Evolutionary conservation across 2,329 filamentous ascomycete genomes (phyloP).

Genomic region (Neonectria magnoliae): DNA sequence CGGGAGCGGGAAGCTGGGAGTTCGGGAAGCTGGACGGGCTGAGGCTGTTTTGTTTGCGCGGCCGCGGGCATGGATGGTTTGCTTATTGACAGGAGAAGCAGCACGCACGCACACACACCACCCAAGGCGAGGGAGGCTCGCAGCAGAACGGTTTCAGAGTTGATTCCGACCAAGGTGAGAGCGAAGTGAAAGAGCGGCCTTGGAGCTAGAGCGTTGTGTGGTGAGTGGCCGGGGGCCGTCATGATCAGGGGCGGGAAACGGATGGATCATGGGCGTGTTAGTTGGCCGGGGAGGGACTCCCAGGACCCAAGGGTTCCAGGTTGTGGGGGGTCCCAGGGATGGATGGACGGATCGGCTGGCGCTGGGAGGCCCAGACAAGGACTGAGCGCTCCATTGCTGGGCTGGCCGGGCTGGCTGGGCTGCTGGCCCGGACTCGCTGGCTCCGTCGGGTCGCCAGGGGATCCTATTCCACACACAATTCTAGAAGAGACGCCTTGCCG

Average conservation of each 20-base stretch:
- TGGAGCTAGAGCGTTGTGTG: background rate
- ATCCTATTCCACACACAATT: conserved; percentile 41
- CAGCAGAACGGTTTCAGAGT: background rate
- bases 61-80: background rate
- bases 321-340: conserved; percentile 40
- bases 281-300: background rate
- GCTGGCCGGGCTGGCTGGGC: too few species aligned
- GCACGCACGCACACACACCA: background rate
- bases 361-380: conserved; percentile 25
- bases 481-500: conserved; percentile 37
- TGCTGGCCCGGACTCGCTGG: conserved; percentile 1
- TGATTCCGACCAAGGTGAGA: conserved; percentile 18
- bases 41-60: background rate
- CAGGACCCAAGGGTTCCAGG: conserved; percentile 9
- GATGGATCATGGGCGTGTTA: background rate
- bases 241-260: conserved; percentile 2
- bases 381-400: conserved; percentile 12
- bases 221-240: conserved; percentile 14
- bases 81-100: background rate
- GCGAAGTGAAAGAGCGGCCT: background rate
- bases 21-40: conserved; percentile 21
- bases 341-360: conserved; percentile 15
- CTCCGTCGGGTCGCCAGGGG: conserved; percentile 23
- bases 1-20: conserved; percentile 1
- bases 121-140: background rate